phyloP scores from a whole-genome alignment of 176 grass and related monocot genomes.

The Carex scoparia region DNA sequence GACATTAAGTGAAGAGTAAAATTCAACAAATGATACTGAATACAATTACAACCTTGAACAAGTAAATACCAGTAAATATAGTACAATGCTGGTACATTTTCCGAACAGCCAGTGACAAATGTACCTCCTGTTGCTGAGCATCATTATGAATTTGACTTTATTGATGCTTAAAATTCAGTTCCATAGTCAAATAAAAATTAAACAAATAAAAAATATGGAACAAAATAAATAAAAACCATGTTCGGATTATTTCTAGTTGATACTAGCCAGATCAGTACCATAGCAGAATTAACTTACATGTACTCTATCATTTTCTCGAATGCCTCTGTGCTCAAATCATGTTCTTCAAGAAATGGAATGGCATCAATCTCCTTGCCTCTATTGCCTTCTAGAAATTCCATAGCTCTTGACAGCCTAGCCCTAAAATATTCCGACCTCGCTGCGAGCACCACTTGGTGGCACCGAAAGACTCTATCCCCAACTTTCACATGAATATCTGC shows the following conservation, averaged over 20 bases:
- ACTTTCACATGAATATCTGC: constrained; percentile 86
- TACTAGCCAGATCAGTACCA: not conserved
- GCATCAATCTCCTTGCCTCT: constrained; percentile 17
- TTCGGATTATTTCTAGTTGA: not conserved
- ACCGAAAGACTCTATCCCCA: constrained; percentile 56
- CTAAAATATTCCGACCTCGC: constrained; percentile 94
- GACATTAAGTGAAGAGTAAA: constrained; percentile 2
- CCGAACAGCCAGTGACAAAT: not conserved
- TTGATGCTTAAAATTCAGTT: not conserved
- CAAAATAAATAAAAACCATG: not conserved
- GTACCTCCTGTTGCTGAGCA: not conserved
- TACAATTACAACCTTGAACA: not conserved
- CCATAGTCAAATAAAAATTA: not conserved
- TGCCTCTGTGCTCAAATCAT: constrained; percentile 79
- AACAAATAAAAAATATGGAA: constrained; percentile 3
- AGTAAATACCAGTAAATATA: not conserved
- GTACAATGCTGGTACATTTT: not conserved
- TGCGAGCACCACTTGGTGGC: constrained; percentile 85
- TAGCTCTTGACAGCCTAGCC: constrained; percentile 74
- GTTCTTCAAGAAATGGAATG: constrained; percentile 76
- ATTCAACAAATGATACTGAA: not conserved
- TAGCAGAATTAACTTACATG: constrained; percentile 51
- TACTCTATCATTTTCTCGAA: constrained; percentile 98
- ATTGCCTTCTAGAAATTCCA: constrained; percentile 65
- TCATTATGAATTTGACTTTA: not conserved